Evolutionary conservation across 768 basidiomycete species (phyloP).

Genomic region (Tricholoma matsutake): DNA sequence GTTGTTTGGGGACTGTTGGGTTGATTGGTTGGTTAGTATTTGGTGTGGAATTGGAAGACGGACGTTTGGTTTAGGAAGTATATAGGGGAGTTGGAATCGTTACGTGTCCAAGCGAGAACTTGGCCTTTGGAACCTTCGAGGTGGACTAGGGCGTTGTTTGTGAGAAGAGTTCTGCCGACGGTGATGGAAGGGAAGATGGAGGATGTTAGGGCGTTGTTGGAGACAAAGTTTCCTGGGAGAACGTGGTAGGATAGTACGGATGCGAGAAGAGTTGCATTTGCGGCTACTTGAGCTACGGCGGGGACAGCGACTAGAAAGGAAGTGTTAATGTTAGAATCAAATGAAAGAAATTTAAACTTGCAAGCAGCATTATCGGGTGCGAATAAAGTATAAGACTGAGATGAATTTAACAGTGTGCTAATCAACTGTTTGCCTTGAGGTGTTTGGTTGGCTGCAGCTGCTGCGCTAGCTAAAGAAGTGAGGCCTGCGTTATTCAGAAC

Average conservation of each 20-base stretch:
- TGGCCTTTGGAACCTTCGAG: constrained; percentile 60
- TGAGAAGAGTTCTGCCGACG: constrained; percentile 62
- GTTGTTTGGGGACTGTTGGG: constrained; percentile 16
- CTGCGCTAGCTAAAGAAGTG: constrained; percentile 10
- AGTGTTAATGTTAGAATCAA: background rate
- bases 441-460: constrained; percentile 6
- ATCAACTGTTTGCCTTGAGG: constrained; percentile 9
- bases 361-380: constrained; percentile 22
- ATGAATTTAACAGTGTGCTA: constrained; percentile 8
- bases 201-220: background rate
- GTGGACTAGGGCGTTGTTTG: constrained; percentile 40
- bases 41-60: constrained; percentile 7
- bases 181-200: constrained; percentile 51
- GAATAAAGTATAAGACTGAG: constrained; percentile 15
- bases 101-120: constrained; percentile 47
- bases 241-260: too few species aligned
- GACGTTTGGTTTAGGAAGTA: constrained; percentile 50
- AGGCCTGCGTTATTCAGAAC: constrained; percentile 12
- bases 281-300: too few species aligned
- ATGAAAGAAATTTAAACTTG: constrained; percentile 3
- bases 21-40: background rate
- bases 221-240: too few species aligned
- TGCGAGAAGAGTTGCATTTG: too few species aligned
- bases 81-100: constrained; percentile 30
- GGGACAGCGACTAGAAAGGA: constrained; percentile 13